Percentiles rank a stretch among this genome's conserved stretches.
These are phyloP conservation scores for Phytopythium sindhum DNA, from an alignment of 352 stramenopile species.

Conservation along the genomic window DNA sequence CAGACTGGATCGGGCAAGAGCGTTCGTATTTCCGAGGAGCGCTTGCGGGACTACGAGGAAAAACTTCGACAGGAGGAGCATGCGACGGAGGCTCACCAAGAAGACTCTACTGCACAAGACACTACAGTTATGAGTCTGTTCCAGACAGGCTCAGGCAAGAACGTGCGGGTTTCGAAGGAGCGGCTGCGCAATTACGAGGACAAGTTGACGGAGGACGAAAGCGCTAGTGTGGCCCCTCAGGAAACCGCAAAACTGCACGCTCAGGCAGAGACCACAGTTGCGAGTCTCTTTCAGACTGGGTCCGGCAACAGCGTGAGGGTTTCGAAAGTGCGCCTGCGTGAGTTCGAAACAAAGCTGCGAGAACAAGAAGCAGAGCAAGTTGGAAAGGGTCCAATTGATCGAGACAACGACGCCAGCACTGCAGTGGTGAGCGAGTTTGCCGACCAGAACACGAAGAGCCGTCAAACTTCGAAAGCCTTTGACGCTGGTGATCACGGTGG, in stretches of 20 bases:
- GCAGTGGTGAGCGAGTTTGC: background rate
- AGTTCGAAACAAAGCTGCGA: slow-evolving; percentile 18
- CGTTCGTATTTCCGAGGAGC: slow-evolving; percentile 25
- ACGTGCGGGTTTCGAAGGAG: slow-evolving; percentile 25
- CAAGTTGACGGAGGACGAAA: slow-evolving; percentile 15
- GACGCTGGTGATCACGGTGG: background rate
- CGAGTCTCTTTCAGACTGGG: slow-evolving; percentile 27
- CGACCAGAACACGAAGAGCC: background rate
- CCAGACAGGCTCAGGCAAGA: slow-evolving; percentile 28
- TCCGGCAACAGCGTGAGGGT: slow-evolving; percentile 23
- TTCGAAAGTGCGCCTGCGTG: slow-evolving; percentile 23
- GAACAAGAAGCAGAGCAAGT: background rate
- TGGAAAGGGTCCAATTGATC: background rate
- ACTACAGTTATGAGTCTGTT: slow-evolving; percentile 13
- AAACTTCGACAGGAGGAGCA: slow-evolving; percentile 6
- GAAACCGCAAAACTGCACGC: background rate
- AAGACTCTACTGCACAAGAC: background rate
- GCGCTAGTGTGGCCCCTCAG: background rate
- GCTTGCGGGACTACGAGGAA: slow-evolving; percentile 23
- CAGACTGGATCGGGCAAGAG: slow-evolving; percentile 27
- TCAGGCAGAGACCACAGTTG: background rate
- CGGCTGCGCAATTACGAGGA: slow-evolving; percentile 22
- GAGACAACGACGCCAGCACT: background rate
- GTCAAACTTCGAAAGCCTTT: background rate
- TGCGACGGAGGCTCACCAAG: background rate